These are phyloP conservation scores for Monosporascus sp. DNA, from an alignment of 2,329 filamentous ascomycete genomes.

Conservation along the genomic window DNA sequence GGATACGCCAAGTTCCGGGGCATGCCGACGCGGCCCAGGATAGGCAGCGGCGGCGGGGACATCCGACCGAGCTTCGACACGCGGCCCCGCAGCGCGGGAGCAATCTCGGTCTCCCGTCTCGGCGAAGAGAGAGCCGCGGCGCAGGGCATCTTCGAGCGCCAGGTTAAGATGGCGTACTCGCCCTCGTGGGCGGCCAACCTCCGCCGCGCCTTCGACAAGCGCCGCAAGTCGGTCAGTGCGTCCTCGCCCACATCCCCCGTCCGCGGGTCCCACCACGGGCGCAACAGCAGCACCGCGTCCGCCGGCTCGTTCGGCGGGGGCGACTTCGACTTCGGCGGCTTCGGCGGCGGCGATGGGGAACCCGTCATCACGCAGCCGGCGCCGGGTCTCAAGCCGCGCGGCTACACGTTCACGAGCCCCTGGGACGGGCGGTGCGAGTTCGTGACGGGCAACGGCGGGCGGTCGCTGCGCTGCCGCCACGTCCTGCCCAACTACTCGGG, in stretches of 20 bases:
- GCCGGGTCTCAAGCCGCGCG: conserved; percentile 48
- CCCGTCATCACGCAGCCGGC: conserved; percentile 36
- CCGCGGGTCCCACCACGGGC: conserved; percentile 18
- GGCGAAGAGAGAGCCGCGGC: conserved; percentile 3
- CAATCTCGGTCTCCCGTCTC: not conserved
- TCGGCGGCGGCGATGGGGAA: conserved; percentile 21
- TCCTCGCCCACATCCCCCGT: conserved; percentile 20
- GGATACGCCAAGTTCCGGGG: conserved; percentile 54
- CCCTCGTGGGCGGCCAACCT: conserved; percentile 44
- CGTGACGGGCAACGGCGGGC: conserved; percentile 68
- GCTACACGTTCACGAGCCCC: conserved; percentile 75
- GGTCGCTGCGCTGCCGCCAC: conserved; percentile 70
- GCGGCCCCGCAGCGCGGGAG: conserved; percentile 18
- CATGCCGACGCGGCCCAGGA: conserved; percentile 33
- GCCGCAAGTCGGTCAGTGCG: conserved; percentile 25
- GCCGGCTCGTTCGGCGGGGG: conserved; percentile 29
- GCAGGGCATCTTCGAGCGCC: conserved; percentile 41
- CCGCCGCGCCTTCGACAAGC: conserved; percentile 36
- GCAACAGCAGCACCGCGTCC: conserved; percentile 26
- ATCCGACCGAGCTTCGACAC: conserved; percentile 19
- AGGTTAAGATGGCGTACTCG: conserved; percentile 53
- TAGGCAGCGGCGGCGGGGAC: conserved; percentile 6
- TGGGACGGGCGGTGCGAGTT: conserved; percentile 90
- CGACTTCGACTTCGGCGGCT: conserved; percentile 21
- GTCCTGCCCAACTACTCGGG: conserved; percentile 44